Conservation (phyloP, 768 basidiomycete genomes). For the Lepiota venenata region DNA sequence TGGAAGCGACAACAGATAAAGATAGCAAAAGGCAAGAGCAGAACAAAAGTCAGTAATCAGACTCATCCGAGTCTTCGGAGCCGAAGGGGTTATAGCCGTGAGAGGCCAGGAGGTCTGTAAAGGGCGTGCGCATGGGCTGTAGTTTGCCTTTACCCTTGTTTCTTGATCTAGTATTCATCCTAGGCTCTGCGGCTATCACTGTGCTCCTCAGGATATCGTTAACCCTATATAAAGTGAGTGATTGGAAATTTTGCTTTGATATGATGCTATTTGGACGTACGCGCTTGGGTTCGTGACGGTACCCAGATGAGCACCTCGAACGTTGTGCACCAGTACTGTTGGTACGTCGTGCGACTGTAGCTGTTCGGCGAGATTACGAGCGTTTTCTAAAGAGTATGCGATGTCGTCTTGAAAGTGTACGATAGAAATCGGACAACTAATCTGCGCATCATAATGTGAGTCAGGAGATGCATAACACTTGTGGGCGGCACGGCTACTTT, state of each 20-base stretch:
- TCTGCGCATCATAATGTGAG: slow-evolving; percentile 11
- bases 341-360: slow-evolving; percentile 20
- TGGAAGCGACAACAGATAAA: no score
- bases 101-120: background rate
- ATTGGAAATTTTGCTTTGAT: background rate
- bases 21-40: no score
- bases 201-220: background rate
- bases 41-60: no score
- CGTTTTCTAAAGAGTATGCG: slow-evolving; percentile 22
- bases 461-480: background rate
- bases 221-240: background rate
- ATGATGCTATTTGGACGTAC: slow-evolving; percentile 15
- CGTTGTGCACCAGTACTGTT: slow-evolving; percentile 17
- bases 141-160: background rate
- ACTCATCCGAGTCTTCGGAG: no score
- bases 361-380: slow-evolving; percentile 17
- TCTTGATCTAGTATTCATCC: slow-evolving; percentile 6
- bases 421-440: slow-evolving; percentile 24
- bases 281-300: slow-evolving; percentile 20
- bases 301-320: slow-evolving; percentile 28
- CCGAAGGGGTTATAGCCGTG: background rate
- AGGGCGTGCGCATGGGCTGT: background rate
- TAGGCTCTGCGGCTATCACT: background rate
- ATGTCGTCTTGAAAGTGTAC: slow-evolving; percentile 28
- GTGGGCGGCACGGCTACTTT: slow-evolving; percentile 15